A percentile compares a stretch with the other conserved stretches of the same genome.
Conservation (phyloP, 371 early-diverging fungal species). For the Capillidium rhysosporum region DNA sequence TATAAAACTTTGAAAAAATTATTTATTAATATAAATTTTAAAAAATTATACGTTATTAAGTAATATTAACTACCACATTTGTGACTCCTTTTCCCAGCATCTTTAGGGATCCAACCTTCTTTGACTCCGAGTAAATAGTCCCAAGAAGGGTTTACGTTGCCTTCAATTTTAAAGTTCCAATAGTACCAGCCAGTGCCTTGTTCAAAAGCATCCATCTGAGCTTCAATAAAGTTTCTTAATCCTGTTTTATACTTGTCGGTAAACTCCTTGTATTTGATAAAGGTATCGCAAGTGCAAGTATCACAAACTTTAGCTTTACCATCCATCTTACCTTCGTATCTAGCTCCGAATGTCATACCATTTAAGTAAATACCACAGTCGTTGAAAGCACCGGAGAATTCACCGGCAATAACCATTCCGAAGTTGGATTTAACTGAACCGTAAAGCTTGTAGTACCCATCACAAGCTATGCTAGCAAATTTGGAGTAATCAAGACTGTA, state of each 20-base stretch:
- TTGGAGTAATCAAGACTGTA: neutral
- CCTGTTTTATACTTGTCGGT: conserved; percentile 8
- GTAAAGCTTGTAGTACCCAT: conserved; percentile 9
- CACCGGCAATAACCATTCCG: conserved; percentile 42
- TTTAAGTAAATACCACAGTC: conserved; percentile 54
- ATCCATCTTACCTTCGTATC: conserved; percentile 36
- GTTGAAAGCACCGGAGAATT: conserved; percentile 49
- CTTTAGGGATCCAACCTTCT: conserved; percentile 14
- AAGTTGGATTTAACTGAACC: conserved; percentile 8
- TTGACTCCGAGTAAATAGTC: conserved; percentile 13
- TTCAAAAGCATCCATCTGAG: neutral
- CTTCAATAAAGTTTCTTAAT: neutral
- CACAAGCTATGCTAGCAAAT: conserved; percentile 9
- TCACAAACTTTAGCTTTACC: conserved; percentile 13
- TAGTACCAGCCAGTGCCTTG: conserved; percentile 25
- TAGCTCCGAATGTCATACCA: conserved; percentile 37
- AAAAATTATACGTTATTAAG: too few relatives aligned
- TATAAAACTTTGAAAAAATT: too few relatives aligned
- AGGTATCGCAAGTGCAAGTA: conserved; percentile 25
- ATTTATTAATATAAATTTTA: too few relatives aligned
- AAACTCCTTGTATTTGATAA: conserved; percentile 13
- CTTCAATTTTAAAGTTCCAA: conserved; percentile 32
- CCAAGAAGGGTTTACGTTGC: conserved; percentile 13
- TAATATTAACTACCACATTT: too few relatives aligned
- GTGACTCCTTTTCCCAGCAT: conserved; percentile 10